Conservation (phyloP, 148 eudicot genomes). For the Vaccinium myrtillus region DNA sequence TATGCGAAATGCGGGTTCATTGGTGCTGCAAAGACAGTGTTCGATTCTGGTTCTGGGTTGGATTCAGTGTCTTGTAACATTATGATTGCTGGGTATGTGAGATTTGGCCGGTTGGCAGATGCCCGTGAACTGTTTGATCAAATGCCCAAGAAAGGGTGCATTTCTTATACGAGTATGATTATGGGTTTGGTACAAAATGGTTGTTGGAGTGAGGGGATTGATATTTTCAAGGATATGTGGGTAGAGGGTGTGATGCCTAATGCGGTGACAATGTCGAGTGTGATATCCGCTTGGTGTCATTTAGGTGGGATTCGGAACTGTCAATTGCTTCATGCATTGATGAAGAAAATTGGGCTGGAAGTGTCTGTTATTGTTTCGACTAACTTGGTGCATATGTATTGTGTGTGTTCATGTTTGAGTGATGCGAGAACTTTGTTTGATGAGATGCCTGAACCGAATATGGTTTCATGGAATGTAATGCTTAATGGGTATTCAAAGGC, state of each 20-base stretch:
- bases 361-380: constrained; percentile 58
- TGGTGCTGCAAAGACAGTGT: constrained; percentile 45
- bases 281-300: constrained; percentile 55
- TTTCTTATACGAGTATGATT: constrained; percentile 83
- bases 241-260: constrained; percentile 53
- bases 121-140: constrained; percentile 69
- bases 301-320: constrained; percentile 41
- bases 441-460: constrained; percentile 65
- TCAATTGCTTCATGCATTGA: constrained; percentile 54
- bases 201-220: constrained; percentile 48
- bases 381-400: constrained; percentile 69
- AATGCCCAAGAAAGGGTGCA: constrained; percentile 63
- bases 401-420: constrained; percentile 42
- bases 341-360: constrained; percentile 55
- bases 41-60: constrained; percentile 25
- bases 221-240: constrained; percentile 64
- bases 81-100: constrained; percentile 72
- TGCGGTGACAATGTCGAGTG: constrained; percentile 74
- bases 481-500: constrained; percentile 81
- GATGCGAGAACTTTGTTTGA: constrained; percentile 59
- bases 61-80: constrained; percentile 72
- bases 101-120: constrained; percentile 41
- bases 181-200: constrained; percentile 60
- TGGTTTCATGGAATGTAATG: constrained; percentile 89
- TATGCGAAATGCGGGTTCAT: constrained; percentile 61